Evolutionary conservation across 2,329 filamentous ascomycete species (phyloP).

Genomic region (Echinosphaeria canescens): DNA sequence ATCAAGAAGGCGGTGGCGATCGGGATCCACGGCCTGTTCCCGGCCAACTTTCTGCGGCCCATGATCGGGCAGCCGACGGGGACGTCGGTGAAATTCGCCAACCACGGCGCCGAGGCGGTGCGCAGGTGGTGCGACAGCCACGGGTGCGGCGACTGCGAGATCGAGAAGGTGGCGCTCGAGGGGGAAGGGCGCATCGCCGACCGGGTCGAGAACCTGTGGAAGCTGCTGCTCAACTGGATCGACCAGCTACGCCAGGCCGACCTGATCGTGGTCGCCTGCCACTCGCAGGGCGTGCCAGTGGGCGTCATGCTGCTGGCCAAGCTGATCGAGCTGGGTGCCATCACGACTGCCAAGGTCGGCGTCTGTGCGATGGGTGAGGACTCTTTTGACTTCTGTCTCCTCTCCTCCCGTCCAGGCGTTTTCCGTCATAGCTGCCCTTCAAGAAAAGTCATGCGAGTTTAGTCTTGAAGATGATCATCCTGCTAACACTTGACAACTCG

Average conservation of each 20-base stretch:
- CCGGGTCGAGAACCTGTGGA: conserved; percentile 83
- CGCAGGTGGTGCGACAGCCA: conserved; percentile 59
- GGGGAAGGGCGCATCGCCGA: conserved; percentile 86
- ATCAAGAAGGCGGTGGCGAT: conserved; percentile 81
- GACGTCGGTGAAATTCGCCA: conserved; percentile 84
- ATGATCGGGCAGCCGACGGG: conserved; percentile 91
- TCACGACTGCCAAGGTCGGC: conserved; percentile 57
- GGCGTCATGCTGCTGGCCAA: conserved; percentile 84
- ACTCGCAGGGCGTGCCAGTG: conserved; percentile 91
- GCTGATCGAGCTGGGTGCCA: conserved; percentile 72
- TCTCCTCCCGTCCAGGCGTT: too few relatives aligned
- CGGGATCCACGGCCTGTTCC: conserved; percentile 87
- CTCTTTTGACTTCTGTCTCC: too few relatives aligned
- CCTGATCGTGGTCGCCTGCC: conserved; percentile 78
- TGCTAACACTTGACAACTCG: too few relatives aligned
- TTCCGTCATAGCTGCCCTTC: too few relatives aligned
- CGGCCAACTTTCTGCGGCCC: conserved; percentile 65
- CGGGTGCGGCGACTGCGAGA: conserved; percentile 53
- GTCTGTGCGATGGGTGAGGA: conserved; percentile 57
- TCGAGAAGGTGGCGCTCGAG: conserved; percentile 87
- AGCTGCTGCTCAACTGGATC: conserved; percentile 83
- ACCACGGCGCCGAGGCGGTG: conserved; percentile 67
- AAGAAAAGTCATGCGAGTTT: too few relatives aligned
- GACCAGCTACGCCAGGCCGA: conserved; percentile 76
- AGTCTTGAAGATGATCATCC: too few relatives aligned